Evolutionary conservation across 768 basidiomycete species (phyloP), one percentile per base, ranked within the genome.

Genomic region (Zangia roseola): DNA sequence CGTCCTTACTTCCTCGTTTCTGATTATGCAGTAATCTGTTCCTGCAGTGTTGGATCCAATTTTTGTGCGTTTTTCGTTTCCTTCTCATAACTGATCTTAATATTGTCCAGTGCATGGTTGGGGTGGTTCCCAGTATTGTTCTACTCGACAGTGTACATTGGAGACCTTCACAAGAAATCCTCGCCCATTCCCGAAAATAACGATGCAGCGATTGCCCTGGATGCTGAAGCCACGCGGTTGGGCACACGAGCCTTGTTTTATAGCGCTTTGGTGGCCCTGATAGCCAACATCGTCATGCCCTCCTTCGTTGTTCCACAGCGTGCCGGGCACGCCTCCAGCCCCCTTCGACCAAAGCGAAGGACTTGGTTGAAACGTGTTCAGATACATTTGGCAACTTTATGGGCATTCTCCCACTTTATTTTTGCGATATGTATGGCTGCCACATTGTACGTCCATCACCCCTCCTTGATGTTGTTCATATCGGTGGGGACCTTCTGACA

Each of bases 81-180:
- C 10, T 8, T 12, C n/a, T 24, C 37, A 9, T 17, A 30, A 56
- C 45, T 36, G 23, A 36, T 10, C 19, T 28, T 54, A 16, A 59
- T 19, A 5, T n/a, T 38, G 16, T 14, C 10, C 47, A 91, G 90
- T 52, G 79, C 83, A 12, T 94, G 84, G 84, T 75, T 94, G 50
- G 88, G 82, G 8, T 97, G 95, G 95, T 97, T 95, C 61, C 94
- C 94, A 0, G 71, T 93, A 21, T 74, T 95, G 1, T 94, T 94
- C 69, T 94, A 92, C 71, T 86, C 84, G 4, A 87, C 88, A 2
- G 73, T 91, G 21, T 97, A 93, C 69, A 78, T 97, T 45, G 89
- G 90, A 10, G 94, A 95, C 57, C 76, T 95, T 10, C 83, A 97
- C 74, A 88, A 83, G 52, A 74, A 70, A 3, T 56, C 74, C 9